phyloP scores from a whole-genome alignment of 768 basidiomycete genomes.

The Dictyophora rubrovolvata region DNA sequence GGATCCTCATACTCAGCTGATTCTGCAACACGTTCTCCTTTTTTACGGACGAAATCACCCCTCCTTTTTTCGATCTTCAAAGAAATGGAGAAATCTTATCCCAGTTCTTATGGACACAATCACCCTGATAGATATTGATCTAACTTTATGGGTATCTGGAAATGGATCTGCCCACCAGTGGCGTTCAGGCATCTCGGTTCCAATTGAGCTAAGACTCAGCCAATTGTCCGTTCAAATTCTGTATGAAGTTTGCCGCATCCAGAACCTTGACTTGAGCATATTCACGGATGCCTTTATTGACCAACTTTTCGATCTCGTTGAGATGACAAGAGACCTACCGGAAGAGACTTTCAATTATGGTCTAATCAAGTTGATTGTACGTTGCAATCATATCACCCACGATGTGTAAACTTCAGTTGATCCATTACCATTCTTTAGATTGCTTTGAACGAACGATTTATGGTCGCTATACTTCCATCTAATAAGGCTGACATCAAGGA shows the following conservation, averaged over 20 bases:
- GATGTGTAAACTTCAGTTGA: neutral
- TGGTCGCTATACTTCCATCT: slow-evolving; percentile 65
- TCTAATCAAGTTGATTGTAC: slow-evolving; percentile 86
- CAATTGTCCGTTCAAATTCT: slow-evolving; percentile 62
- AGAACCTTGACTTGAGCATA: slow-evolving; percentile 66
- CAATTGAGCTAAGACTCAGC: slow-evolving; percentile 78
- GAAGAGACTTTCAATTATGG: slow-evolving; percentile 95
- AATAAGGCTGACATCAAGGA: slow-evolving; percentile 15
- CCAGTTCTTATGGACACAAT: slow-evolving; percentile 81
- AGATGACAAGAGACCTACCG: slow-evolving; percentile 75
- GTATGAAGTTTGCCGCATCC: slow-evolving; percentile 90
- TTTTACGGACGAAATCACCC: slow-evolving; percentile 60
- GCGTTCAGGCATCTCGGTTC: slow-evolving; percentile 29
- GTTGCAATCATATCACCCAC: slow-evolving; percentile 18
- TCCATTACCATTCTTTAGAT: slow-evolving; percentile 39
- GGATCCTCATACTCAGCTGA: slow-evolving; percentile 74
- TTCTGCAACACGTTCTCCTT: slow-evolving; percentile 70
- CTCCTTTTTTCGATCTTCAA: slow-evolving; percentile 65
- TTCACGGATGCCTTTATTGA: slow-evolving; percentile 83
- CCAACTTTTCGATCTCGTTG: slow-evolving; percentile 85
- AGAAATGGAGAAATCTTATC: slow-evolving; percentile 74
- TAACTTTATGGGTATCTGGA: slow-evolving; percentile 51
- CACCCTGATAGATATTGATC: slow-evolving; percentile 62
- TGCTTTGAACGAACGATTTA: slow-evolving; percentile 95
- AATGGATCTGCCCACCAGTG: slow-evolving; percentile 25